phyloP scores from a whole-genome alignment of 2,329 filamentous ascomycete species.

The Penicillium sp. region DNA sequence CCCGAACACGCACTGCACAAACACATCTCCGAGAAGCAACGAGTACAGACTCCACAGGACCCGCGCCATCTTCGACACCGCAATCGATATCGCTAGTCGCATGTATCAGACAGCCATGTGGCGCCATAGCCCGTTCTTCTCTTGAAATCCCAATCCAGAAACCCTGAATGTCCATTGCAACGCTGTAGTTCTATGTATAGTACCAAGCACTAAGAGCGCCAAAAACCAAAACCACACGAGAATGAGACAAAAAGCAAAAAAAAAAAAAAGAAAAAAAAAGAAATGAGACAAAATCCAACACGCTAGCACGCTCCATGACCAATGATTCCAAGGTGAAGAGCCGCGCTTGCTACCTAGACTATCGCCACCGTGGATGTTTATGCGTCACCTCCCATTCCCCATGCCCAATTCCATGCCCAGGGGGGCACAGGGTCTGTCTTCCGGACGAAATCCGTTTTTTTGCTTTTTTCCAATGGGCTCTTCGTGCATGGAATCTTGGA shows the following conservation, averaged over 20 bases:
- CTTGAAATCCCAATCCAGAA: neutral
- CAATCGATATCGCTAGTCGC: neutral
- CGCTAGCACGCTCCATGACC: neutral
- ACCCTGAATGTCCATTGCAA: neutral
- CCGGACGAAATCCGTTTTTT: neutral
- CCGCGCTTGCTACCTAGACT: neutral
- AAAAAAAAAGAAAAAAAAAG: too few species aligned
- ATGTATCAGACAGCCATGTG: conserved; percentile 2
- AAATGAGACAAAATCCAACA: neutral
- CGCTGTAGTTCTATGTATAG: conserved; percentile 4
- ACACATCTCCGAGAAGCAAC: neutral
- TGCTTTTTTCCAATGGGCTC: neutral
- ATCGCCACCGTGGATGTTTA: neutral
- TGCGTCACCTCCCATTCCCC: neutral
- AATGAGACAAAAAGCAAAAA: neutral
- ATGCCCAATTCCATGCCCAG: neutral
- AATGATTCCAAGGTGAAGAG: neutral
- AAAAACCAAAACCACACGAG: neutral
- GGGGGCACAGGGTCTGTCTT: too few species aligned
- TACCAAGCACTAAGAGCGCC: neutral
- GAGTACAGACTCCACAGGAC: conserved; percentile 2
- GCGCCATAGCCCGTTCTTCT: neutral
- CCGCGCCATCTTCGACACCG: neutral
- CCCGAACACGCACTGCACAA: neutral
- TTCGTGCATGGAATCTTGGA: conserved; percentile 3